These are phyloP conservation scores for Hypoxylon sp. DNA, from an alignment of 2,329 filamentous ascomycete genomes.

Conservation along the genomic window DNA sequence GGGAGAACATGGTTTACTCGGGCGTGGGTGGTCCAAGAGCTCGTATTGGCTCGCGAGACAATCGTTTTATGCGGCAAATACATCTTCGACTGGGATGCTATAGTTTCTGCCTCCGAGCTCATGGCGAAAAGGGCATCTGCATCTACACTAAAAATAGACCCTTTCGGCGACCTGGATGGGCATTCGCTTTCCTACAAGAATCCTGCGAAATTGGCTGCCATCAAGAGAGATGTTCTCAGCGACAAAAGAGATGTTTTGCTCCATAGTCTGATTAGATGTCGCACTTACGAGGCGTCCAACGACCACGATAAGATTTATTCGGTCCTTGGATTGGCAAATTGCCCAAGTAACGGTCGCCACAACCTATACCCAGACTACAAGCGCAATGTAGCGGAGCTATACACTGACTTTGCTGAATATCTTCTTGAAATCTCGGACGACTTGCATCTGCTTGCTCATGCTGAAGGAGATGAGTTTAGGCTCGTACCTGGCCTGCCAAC, in stretches of 20 bases:
- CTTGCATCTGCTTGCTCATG: constrained; percentile 42
- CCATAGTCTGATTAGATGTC: constrained; percentile 41
- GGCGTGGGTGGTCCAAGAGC: constrained; percentile 44
- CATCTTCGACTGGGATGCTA: constrained; percentile 34
- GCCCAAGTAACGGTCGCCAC: not conserved
- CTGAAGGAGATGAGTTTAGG: constrained; percentile 40
- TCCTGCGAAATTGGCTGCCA: constrained; percentile 36
- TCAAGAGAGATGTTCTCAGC: constrained; percentile 20
- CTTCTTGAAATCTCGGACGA: constrained; percentile 32
- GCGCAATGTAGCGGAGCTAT: constrained; percentile 26
- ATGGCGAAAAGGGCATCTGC: constrained; percentile 29
- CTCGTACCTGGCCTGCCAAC: constrained; percentile 26
- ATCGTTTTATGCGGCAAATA: constrained; percentile 37
- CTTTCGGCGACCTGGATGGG: constrained; percentile 12
- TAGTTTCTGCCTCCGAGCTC: constrained; percentile 34
- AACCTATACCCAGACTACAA: constrained; percentile 34
- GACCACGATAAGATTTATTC: constrained; percentile 42
- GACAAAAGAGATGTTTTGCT: constrained; percentile 27
- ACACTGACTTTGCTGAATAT: constrained; percentile 36
- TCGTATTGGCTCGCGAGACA: constrained; percentile 33
- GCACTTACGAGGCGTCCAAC: constrained; percentile 37
- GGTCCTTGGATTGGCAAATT: constrained; percentile 33
- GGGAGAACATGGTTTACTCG: constrained; percentile 42
- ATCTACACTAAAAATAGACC: constrained; percentile 30
- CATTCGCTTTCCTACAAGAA: constrained; percentile 41